Percentiles rank a stretch among this genome's conserved stretches.
Conservation (phyloP, 1,284 basidiomycete genomes). For the Moniliella sp. region DNA sequence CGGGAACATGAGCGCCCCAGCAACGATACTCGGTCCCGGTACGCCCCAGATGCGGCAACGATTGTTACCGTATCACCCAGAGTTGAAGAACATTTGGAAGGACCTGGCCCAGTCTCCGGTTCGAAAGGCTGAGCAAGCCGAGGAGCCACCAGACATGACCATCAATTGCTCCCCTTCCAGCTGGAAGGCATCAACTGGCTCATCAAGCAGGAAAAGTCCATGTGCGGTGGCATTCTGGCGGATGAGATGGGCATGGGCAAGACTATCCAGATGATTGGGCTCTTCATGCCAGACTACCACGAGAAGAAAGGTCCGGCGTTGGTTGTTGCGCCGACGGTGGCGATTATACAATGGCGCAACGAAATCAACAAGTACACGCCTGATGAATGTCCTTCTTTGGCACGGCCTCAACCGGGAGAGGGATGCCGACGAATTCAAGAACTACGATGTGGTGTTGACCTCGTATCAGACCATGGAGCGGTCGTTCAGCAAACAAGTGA, state of each 20-base stretch:
- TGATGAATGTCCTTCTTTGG: slow-evolving; percentile 58
- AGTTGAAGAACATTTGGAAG: slow-evolving; percentile 68
- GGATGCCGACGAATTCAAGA: slow-evolving; percentile 48
- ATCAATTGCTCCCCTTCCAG: slow-evolving; percentile 47
- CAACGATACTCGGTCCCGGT: too few relatives aligned
- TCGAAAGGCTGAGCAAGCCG: not conserved
- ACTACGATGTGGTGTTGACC: slow-evolving; percentile 55
- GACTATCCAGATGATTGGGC: slow-evolving; percentile 84
- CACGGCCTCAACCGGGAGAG: slow-evolving; percentile 50
- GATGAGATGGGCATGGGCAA: slow-evolving; percentile 88
- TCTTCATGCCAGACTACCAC: slow-evolving; percentile 45
- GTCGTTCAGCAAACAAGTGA: slow-evolving; percentile 73
- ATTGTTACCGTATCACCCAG: slow-evolving; percentile 41
- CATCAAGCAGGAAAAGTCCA: slow-evolving; percentile 67
- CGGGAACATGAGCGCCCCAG: too few relatives aligned
- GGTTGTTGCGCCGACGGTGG: slow-evolving; percentile 72
- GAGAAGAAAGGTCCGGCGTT: slow-evolving; percentile 40
- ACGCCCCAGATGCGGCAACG: too few relatives aligned
- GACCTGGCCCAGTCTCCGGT: slow-evolving; percentile 47
- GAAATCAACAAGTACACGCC: slow-evolving; percentile 50
- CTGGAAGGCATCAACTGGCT: slow-evolving; percentile 87
- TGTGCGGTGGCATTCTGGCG: slow-evolving; percentile 81
- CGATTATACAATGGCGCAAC: slow-evolving; percentile 94
- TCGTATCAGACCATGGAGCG: slow-evolving; percentile 59
- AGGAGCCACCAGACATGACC: too few relatives aligned